Conservation (phyloP, 139 green algal genomes). For the Monoraphidium neglectum region DNA sequence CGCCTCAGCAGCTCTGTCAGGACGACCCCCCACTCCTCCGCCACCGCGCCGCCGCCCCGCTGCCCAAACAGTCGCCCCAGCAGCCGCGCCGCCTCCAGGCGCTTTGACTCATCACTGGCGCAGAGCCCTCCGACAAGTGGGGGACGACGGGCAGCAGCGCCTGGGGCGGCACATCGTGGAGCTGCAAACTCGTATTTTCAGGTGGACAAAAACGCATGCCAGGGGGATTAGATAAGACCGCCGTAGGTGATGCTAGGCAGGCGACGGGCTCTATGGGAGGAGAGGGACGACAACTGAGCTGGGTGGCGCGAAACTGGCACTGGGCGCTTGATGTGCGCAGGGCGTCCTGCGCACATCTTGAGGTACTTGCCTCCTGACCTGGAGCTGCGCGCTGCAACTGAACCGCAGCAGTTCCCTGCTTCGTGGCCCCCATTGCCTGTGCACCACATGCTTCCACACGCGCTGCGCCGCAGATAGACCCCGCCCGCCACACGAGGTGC, state of each 20-base stretch:
- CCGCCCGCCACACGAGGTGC: too few species aligned
- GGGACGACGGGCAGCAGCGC: constrained; percentile 76
- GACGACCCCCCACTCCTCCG: constrained; percentile 12
- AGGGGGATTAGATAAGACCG: neutral
- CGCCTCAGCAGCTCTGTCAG: constrained; percentile 14
- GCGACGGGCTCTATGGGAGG: too few species aligned
- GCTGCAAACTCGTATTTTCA: constrained; percentile 29
- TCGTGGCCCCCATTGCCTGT: neutral
- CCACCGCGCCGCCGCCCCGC: constrained; percentile 21
- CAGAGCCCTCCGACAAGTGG: constrained; percentile 57
- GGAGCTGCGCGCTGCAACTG: neutral
- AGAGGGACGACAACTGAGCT: too few species aligned
- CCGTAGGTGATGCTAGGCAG: neutral
- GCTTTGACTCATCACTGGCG: constrained; percentile 3
- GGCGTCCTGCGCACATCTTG: too few species aligned
- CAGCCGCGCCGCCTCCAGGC: constrained; percentile 9
- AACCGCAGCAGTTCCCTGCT: neutral
- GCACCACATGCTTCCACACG: too few species aligned
- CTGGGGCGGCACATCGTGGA: constrained; percentile 62
- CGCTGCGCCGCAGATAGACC: too few species aligned
- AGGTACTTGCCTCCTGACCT: neutral
- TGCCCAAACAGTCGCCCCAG: constrained; percentile 25
- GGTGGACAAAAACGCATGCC: neutral
- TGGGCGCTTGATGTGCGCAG: too few species aligned
- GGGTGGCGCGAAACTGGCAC: too few species aligned